Conservation (phyloP, 495 filamentous ascomycete genomes). For the Neurospora tetraspora region DNA sequence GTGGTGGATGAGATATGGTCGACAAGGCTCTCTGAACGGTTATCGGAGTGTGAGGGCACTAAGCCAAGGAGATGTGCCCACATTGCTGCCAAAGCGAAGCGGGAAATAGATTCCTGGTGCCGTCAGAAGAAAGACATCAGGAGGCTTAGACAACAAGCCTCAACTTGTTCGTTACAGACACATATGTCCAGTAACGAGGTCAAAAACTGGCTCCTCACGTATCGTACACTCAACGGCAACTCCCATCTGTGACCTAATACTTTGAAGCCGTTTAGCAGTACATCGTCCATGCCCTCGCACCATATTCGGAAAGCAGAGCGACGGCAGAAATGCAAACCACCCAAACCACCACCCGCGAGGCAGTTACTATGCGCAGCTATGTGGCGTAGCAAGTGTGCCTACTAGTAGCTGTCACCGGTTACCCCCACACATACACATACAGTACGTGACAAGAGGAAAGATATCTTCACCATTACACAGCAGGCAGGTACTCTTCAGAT, state of each 20-base stretch:
- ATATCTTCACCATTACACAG: neutral
- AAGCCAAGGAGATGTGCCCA: neutral
- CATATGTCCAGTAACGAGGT: neutral
- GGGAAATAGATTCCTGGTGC: neutral
- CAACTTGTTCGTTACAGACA: neutral
- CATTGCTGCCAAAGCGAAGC: neutral
- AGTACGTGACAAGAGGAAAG: neutral
- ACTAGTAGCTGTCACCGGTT: neutral
- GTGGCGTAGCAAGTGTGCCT: neutral
- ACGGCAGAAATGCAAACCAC: neutral
- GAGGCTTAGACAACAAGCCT: neutral
- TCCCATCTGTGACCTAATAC: neutral
- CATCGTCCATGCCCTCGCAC: neutral
- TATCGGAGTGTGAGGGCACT: neutral
- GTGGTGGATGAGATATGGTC: neutral
- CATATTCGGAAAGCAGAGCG: neutral
- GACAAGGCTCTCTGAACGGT: neutral
- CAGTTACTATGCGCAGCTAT: neutral
- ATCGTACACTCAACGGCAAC: neutral
- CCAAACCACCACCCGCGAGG: neutral
- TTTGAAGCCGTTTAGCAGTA: neutral
- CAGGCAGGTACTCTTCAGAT: neutral
- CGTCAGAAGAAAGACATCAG: neutral
- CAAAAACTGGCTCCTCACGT: neutral
- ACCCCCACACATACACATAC: neutral